These are phyloP conservation scores for Pezicula carpinea DNA, from an alignment of 2,329 filamentous ascomycete genomes.

Conservation along the genomic window DNA sequence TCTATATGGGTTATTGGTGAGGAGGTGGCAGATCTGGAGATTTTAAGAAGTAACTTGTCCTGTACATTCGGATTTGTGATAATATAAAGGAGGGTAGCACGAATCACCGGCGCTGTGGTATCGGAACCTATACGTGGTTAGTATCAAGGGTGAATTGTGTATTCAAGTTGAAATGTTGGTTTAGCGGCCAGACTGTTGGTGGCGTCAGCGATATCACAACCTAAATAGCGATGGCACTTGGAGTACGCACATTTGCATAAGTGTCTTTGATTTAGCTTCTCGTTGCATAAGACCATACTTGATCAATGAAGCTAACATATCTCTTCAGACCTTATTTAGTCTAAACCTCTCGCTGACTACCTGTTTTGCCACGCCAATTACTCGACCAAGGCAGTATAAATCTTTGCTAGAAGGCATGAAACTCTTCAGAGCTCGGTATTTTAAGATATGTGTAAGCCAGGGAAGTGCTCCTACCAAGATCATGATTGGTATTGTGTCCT, in stretches of 20 bases:
- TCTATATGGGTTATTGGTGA: conserved; percentile 31
- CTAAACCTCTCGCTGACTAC: conserved; percentile 42
- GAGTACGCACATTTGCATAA: conserved; percentile 14
- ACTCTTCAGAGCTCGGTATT: conserved; percentile 35
- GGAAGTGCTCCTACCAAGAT: conserved; percentile 40
- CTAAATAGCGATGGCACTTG: not conserved
- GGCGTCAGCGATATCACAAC: not conserved
- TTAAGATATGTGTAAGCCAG: conserved; percentile 35
- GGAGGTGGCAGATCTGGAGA: conserved; percentile 1
- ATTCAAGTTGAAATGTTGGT: not conserved
- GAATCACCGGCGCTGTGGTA: conserved; percentile 22
- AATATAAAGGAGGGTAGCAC: conserved; percentile 6
- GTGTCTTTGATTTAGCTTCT: conserved; percentile 13
- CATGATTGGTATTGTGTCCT: conserved; percentile 38
- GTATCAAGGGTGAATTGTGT: not conserved
- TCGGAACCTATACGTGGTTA: conserved; percentile 28
- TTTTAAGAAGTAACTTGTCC: conserved; percentile 1
- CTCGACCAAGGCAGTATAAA: conserved; percentile 33
- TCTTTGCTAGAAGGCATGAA: conserved; percentile 38
- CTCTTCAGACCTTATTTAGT: conserved; percentile 36
- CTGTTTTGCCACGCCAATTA: conserved; percentile 41
- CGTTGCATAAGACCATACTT: conserved; percentile 15
- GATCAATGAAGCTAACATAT: conserved; percentile 49
- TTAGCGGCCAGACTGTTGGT: not conserved
- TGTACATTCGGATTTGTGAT: not conserved